Evolutionary conservation across 129 eudicot species (phyloP).

Genomic region (Solidago caesia): DNA sequence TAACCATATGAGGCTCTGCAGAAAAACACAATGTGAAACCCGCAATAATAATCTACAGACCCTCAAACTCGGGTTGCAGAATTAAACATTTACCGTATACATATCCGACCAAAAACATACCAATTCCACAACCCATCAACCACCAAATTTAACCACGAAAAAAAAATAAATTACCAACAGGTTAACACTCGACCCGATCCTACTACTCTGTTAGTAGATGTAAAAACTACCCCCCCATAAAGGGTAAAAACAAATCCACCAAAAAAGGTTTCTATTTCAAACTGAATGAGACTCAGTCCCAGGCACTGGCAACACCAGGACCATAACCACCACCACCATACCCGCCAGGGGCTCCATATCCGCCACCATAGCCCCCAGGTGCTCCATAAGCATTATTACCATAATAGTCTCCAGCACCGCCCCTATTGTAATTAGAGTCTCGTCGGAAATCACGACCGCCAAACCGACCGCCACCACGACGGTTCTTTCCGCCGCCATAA

Average conservation of each 20-base stretch:
- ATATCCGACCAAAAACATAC: slow-evolving; percentile 23
- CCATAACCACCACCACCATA: slow-evolving; percentile 36
- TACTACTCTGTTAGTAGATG: slow-evolving; percentile 38
- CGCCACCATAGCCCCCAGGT: slow-evolving; percentile 30
- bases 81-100: slow-evolving; percentile 27
- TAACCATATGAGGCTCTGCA: slow-evolving; percentile 32
- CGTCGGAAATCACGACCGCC: slow-evolving; percentile 82
- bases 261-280: slow-evolving; percentile 18
- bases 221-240: slow-evolving; percentile 31
- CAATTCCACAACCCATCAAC: slow-evolving; percentile 33
- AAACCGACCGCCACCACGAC: slow-evolving; percentile 72
- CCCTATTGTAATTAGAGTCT: slow-evolving; percentile 49
- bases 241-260: slow-evolving; percentile 21
- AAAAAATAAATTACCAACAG: slow-evolving; percentile 11
- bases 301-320: slow-evolving; percentile 67
- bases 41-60: slow-evolving; percentile 37
- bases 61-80: slow-evolving; percentile 36
- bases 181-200: slow-evolving; percentile 23
- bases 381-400: slow-evolving; percentile 45
- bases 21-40: slow-evolving; percentile 34
- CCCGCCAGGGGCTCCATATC: slow-evolving; percentile 42
- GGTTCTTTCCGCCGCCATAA: slow-evolving; percentile 53
- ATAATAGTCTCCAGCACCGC: slow-evolving; percentile 56
- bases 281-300: slow-evolving; percentile 44
- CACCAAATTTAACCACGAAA: slow-evolving; percentile 30